Conservation (phyloP, 2,329 filamentous ascomycete species). For the Fusarium sp. region DNA sequence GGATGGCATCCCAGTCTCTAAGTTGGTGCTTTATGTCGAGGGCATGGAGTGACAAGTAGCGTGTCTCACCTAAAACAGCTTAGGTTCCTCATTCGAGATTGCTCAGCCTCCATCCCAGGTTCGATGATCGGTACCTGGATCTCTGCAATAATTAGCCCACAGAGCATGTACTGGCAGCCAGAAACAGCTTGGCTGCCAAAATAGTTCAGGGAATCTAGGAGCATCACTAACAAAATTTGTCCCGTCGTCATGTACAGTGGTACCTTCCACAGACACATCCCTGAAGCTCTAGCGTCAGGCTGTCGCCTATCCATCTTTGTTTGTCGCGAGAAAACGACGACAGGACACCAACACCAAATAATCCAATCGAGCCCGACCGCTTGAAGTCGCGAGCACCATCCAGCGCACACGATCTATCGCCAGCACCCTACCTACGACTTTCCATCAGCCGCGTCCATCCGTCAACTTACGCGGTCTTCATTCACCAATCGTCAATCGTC, state of each 20-base stretch:
- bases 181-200: slow-evolving; percentile 16
- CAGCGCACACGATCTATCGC: slow-evolving; percentile 33
- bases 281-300: slow-evolving; percentile 43
- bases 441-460: slow-evolving; percentile 16
- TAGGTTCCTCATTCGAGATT: slow-evolving; percentile 28
- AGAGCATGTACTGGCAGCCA: slow-evolving; percentile 14
- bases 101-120: slow-evolving; percentile 21
- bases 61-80: slow-evolving; percentile 37
- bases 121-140: slow-evolving; percentile 24
- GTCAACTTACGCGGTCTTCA: slow-evolving; percentile 24
- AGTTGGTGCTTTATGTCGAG: slow-evolving; percentile 11
- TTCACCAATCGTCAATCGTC: slow-evolving; percentile 42
- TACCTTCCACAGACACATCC: slow-evolving; percentile 33
- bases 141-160: slow-evolving; percentile 1
- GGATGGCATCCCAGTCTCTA: slow-evolving; percentile 10
- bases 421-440: slow-evolving; percentile 8
- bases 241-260: slow-evolving; percentile 28
- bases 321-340: slow-evolving; percentile 46
- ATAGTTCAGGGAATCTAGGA: slow-evolving; percentile 12
- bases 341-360: slow-evolving; percentile 41
- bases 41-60: slow-evolving; percentile 36
- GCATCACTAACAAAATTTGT: slow-evolving; percentile 36
- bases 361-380: slow-evolving; percentile 34
- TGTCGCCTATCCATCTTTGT: slow-evolving; percentile 42
- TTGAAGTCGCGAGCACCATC: slow-evolving; percentile 31